Conservation (phyloP, 768 basidiomycete species). For the Suillus luteus region DNA sequence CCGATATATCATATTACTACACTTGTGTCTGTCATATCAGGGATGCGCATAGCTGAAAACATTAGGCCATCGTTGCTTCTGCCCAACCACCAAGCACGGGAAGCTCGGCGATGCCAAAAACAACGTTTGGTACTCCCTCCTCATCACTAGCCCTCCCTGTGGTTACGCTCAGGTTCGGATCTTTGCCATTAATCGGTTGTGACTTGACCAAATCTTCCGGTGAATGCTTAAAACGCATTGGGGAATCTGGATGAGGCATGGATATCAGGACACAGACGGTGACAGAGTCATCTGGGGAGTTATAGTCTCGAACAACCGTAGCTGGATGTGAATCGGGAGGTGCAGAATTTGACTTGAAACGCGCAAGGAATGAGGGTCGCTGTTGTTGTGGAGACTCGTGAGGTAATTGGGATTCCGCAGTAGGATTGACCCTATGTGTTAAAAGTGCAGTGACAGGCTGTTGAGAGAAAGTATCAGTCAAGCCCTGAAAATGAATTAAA, state of each 20-base stretch:
- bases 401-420: background rate
- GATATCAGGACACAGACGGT: slow-evolving; percentile 59
- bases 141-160: slow-evolving; percentile 33
- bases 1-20: background rate
- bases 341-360: slow-evolving; percentile 6
- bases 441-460: slow-evolving; percentile 35
- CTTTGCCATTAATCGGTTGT: slow-evolving; percentile 11
- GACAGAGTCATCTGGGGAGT: slow-evolving; percentile 36
- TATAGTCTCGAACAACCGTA: slow-evolving; percentile 5
- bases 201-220: slow-evolving; percentile 25
- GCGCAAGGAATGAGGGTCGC: slow-evolving; percentile 11
- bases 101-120: slow-evolving; percentile 48
- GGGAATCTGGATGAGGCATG: slow-evolving; percentile 48
- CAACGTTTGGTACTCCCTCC: slow-evolving; percentile 47
- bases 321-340: slow-evolving; percentile 13
- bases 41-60: background rate
- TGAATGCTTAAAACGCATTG: slow-evolving; percentile 13
- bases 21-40: background rate
- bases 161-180: slow-evolving; percentile 12
- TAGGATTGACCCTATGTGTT: slow-evolving; percentile 18
- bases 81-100: slow-evolving; percentile 16
- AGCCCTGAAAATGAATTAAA: background rate
- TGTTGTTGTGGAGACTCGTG: slow-evolving; percentile 1
- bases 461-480: slow-evolving; percentile 11
- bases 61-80: background rate